These are phyloP conservation scores for Skeletonema tropicum DNA, from an alignment of 108 stramenopile species.

Conservation along the genomic window DNA sequence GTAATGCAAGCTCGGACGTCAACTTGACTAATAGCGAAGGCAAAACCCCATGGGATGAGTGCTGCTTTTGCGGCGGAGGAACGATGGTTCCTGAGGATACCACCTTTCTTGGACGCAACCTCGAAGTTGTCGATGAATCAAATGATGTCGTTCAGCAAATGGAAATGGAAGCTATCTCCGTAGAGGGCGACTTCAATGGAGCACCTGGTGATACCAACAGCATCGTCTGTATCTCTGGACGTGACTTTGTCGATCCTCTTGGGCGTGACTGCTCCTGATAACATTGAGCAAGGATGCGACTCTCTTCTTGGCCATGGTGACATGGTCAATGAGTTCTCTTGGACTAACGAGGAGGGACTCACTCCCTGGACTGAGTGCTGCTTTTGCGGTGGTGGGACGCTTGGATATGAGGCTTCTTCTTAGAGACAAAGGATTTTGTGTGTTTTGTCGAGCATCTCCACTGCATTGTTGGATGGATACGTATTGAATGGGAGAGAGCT, in stretches of 20 bases:
- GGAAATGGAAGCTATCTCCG: too few relatives aligned
- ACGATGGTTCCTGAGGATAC: background rate
- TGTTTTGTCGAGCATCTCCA: background rate
- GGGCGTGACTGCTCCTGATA: background rate
- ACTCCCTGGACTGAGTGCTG: background rate
- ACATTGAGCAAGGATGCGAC: background rate
- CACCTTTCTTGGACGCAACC: background rate
- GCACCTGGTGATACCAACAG: too few relatives aligned
- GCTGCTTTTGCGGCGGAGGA: too few relatives aligned
- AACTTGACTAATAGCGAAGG: too few relatives aligned
- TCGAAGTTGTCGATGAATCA: background rate
- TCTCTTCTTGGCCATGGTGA: background rate
- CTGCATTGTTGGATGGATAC: background rate
- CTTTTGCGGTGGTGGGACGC: background rate
- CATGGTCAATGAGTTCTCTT: background rate
- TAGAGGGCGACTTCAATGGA: too few relatives aligned
- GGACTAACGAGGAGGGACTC: background rate
- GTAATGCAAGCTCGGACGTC: too few relatives aligned
- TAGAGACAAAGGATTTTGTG: background rate
- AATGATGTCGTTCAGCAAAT: too few relatives aligned
- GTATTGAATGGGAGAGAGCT: background rate
- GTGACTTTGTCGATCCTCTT: background rate
- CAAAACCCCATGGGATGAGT: too few relatives aligned
- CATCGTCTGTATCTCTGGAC: too few relatives aligned
- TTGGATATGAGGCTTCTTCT: background rate